phyloP scores from a whole-genome alignment of 805 yeast species.

The Ogataea paraovalis region DNA sequence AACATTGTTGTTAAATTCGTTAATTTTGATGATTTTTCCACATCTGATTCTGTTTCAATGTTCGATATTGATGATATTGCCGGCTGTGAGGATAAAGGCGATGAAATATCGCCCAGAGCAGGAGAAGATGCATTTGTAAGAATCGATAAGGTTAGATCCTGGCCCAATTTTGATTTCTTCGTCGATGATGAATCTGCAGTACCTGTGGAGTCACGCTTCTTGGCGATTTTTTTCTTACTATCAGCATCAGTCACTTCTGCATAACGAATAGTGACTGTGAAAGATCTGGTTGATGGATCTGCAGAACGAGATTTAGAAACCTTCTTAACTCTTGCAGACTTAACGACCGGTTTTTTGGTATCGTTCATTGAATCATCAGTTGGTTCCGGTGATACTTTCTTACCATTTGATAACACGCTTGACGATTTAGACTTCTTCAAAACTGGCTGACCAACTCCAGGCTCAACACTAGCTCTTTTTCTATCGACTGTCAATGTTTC shows the following conservation, averaged over 20 bases:
- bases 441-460: neutral
- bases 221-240: constrained; percentile 1
- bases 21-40: neutral
- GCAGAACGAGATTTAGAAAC: neutral
- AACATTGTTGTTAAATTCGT: constrained; percentile 5
- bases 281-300: constrained; percentile 5
- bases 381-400: neutral
- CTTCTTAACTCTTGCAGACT: constrained; percentile 2
- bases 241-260: constrained; percentile 11
- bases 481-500: neutral
- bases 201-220: neutral
- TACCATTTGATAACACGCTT: neutral
- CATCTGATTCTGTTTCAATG: neutral
- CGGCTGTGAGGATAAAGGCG: too few species aligned
- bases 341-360: neutral
- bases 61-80: neutral
- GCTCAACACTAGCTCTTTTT: neutral
- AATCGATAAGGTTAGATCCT: neutral
- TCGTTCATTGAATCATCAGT: neutral
- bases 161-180: neutral
- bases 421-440: constrained; percentile 2
- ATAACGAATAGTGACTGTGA: constrained; percentile 17
- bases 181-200: neutral
- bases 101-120: too few species aligned
- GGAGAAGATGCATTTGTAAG: too few species aligned